Conservation (phyloP, 2,329 filamentous ascomycete species). For the Diaporthe helianthi region DNA sequence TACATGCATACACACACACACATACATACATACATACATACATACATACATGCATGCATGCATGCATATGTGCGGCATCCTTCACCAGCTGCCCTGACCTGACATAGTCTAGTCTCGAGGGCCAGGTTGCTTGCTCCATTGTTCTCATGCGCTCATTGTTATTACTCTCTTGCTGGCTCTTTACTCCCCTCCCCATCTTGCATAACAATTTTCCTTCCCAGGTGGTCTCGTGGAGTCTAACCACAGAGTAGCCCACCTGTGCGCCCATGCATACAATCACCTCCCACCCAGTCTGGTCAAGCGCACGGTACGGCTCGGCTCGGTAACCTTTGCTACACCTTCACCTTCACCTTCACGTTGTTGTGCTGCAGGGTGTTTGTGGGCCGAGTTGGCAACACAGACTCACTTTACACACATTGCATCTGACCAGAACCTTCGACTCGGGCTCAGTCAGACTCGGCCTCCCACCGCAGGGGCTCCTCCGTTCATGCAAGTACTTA, state of each 20-base stretch:
- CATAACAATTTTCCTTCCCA: not conserved
- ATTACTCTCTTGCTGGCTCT: not conserved
- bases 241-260: not conserved
- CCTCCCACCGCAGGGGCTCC: slow-evolving; percentile 37
- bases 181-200: not conserved
- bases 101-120: not conserved
- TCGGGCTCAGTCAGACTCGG: slow-evolving; percentile 31
- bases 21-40: not conserved
- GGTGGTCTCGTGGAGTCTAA: not conserved
- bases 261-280: not conserved
- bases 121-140: slow-evolving; percentile 9
- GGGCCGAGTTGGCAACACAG: not conserved
- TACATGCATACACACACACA: too few species aligned
- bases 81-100: slow-evolving; percentile 33
- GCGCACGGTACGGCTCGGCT: slow-evolving; percentile 7
- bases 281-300: slow-evolving; percentile 1
- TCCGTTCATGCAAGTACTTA: slow-evolving; percentile 45
- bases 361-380: not conserved
- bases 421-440: not conserved
- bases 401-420: slow-evolving; percentile 9
- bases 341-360: not conserved
- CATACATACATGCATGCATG: too few species aligned
- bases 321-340: slow-evolving; percentile 6
- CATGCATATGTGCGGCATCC: slow-evolving; percentile 3
- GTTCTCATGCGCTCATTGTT: slow-evolving; percentile 1